These are phyloP conservation scores for Colletotrichum orbiculare DNA, from an alignment of 2,329 filamentous ascomycete species.

Conservation along the genomic window DNA sequence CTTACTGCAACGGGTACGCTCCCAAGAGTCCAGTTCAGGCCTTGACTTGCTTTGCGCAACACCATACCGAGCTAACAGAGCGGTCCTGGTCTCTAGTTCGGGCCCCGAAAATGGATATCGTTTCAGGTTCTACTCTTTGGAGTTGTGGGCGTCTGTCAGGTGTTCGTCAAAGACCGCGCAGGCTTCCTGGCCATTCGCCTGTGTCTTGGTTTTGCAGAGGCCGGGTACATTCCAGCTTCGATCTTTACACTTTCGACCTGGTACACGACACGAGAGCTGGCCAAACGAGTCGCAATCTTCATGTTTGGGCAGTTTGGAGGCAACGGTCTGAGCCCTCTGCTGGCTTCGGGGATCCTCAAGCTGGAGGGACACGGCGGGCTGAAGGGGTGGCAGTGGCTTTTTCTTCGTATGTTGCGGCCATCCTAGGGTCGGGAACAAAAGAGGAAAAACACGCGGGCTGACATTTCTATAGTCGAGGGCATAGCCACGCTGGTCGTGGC, in stretches of 20 bases:
- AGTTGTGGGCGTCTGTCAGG: constrained; percentile 56
- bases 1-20: constrained; percentile 46
- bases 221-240: constrained; percentile 63
- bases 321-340: constrained; percentile 59
- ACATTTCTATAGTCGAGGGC: constrained; percentile 52
- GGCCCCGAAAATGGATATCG: constrained; percentile 60
- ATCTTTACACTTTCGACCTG: constrained; percentile 63
- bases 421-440: too few relatives aligned
- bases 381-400: constrained; percentile 63
- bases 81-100: constrained; percentile 45
- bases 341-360: constrained; percentile 60
- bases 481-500: constrained; percentile 55
- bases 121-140: constrained; percentile 61
- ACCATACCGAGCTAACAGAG: background rate
- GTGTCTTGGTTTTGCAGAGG: constrained; percentile 59
- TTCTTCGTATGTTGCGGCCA: constrained; percentile 49
- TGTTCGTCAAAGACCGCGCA: constrained; percentile 52
- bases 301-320: constrained; percentile 66
- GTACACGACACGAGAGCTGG: constrained; percentile 59
- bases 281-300: constrained; percentile 59
- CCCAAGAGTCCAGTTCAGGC: background rate
- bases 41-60: too few relatives aligned
- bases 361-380: constrained; percentile 54
- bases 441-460: background rate
- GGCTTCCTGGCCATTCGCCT: constrained; percentile 58